Evolutionary conservation across 306 rosid species (phyloP).

Genomic region (Cucurbita moschata): DNA sequence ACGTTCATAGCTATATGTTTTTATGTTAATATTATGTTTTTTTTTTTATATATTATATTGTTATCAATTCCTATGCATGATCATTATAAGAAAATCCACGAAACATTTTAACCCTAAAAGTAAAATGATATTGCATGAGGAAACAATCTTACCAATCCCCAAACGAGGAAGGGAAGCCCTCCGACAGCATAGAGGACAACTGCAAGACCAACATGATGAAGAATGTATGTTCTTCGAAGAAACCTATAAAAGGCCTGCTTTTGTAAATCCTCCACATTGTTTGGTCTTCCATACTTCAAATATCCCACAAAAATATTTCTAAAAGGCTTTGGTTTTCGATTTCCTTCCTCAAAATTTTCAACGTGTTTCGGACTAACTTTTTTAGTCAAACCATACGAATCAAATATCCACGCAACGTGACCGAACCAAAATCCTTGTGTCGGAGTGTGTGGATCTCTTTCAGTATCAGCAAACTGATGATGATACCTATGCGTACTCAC

Average conservation of each 20-base stretch:
- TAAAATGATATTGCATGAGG: not conserved
- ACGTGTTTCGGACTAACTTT: constrained; percentile 26
- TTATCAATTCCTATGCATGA: too few relatives aligned
- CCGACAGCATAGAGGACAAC: constrained; percentile 40
- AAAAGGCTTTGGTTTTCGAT: too few relatives aligned
- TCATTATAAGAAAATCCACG: not conserved
- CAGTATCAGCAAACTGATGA: constrained; percentile 81
- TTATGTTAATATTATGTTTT: too few relatives aligned
- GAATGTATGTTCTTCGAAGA: constrained; percentile 34
- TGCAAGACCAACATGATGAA: constrained; percentile 43
- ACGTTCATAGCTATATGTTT: too few relatives aligned
- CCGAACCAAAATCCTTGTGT: constrained; percentile 79
- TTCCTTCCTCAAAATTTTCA: not conserved
- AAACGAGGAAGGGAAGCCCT: constrained; percentile 52
- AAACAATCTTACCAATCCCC: constrained; percentile 48
- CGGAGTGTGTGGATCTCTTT: constrained; percentile 89
- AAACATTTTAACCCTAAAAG: not conserved
- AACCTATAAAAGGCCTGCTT: constrained; percentile 48
- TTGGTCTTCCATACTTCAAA: constrained; percentile 59
- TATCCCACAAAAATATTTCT: not conserved
- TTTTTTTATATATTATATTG: too few relatives aligned
- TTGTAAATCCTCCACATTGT: constrained; percentile 56
- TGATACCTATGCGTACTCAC: constrained; percentile 91
- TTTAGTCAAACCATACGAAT: constrained; percentile 30
- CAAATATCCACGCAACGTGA: constrained; percentile 75